Evolutionary conservation across 768 basidiomycete species (phyloP).

Genomic region (Fistulinella prunicolor): DNA sequence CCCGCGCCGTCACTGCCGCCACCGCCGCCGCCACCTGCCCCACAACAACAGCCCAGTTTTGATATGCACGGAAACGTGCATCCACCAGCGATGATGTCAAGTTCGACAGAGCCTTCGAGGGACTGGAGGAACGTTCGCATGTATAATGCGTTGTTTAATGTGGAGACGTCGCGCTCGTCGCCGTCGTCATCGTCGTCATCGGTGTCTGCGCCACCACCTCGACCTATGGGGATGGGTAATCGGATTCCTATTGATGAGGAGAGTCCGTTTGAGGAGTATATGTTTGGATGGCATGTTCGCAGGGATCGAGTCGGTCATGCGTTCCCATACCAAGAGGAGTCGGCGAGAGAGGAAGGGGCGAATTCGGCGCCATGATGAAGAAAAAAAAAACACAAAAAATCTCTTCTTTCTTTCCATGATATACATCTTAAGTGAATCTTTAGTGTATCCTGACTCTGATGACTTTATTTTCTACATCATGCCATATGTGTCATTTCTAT

Average conservation of each 20-base stretch:
- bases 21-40: neutral
- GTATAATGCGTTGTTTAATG: slow-evolving; percentile 10
- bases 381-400: neutral
- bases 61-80: slow-evolving; percentile 2
- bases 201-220: slow-evolving; percentile 4
- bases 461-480: neutral
- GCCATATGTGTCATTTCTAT: neutral
- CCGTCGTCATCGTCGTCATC: slow-evolving; percentile 14
- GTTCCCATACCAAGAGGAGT: neutral
- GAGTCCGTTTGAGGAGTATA: slow-evolving; percentile 11
- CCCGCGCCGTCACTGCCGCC: neutral
- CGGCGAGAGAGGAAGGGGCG: slow-evolving; percentile 5
- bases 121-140: slow-evolving; percentile 13
- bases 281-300: slow-evolving; percentile 13
- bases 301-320: neutral
- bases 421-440: slow-evolving; percentile 5
- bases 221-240: slow-evolving; percentile 13
- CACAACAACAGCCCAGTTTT: slow-evolving; percentile 1
- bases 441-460: neutral
- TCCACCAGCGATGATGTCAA: slow-evolving; percentile 4
- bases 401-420: neutral
- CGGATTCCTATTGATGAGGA: slow-evolving; percentile 24
- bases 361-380: slow-evolving; percentile 5
- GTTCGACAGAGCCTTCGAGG: slow-evolving; percentile 8
- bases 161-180: slow-evolving; percentile 18